phyloP scores from a whole-genome alignment of 352 stramenopile species.

The Pythium periplocum region DNA sequence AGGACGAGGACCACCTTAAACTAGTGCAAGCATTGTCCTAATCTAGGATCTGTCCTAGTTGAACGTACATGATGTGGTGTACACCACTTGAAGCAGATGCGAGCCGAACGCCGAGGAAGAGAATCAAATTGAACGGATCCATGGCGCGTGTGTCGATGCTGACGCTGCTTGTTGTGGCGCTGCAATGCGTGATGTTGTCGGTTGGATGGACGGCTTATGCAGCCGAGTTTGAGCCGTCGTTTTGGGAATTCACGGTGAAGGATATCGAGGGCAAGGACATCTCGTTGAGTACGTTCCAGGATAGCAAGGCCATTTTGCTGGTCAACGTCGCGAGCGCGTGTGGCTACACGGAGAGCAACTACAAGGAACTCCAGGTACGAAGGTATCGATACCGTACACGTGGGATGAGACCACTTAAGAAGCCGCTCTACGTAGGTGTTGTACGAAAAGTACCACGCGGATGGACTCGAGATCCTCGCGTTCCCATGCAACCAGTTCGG shows the following conservation, averaged over 20 bases:
- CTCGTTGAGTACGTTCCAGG: slow-evolving; percentile 39
- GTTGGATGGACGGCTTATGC: background rate
- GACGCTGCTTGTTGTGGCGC: slow-evolving; percentile 9
- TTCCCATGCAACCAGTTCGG: slow-evolving; percentile 98
- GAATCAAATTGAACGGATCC: background rate
- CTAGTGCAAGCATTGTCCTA: too few relatives aligned
- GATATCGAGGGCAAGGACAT: slow-evolving; percentile 41
- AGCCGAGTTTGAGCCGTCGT: slow-evolving; percentile 19
- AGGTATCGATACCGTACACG: too few relatives aligned
- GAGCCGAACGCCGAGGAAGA: background rate
- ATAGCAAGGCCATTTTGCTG: slow-evolving; percentile 62
- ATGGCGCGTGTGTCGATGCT: slow-evolving; percentile 1
- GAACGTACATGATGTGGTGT: too few relatives aligned
- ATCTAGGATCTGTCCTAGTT: too few relatives aligned
- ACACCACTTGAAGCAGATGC: too few relatives aligned
- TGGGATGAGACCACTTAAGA: too few relatives aligned
- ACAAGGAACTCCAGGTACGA: slow-evolving; percentile 59
- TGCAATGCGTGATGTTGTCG: slow-evolving; percentile 11
- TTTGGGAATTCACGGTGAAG: slow-evolving; percentile 55
- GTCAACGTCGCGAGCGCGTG: slow-evolving; percentile 81
- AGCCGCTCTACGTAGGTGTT: slow-evolving; percentile 28
- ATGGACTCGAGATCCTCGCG: slow-evolving; percentile 84
- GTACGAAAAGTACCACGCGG: slow-evolving; percentile 68
- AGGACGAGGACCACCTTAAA: too few relatives aligned
- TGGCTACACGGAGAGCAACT: slow-evolving; percentile 81